Percentiles rank a stretch among this genome's conserved stretches.
Evolutionary conservation across 192 early-diverging fungal genomes (phyloP).

Genomic region (Geranomyces michiganensis): DNA sequence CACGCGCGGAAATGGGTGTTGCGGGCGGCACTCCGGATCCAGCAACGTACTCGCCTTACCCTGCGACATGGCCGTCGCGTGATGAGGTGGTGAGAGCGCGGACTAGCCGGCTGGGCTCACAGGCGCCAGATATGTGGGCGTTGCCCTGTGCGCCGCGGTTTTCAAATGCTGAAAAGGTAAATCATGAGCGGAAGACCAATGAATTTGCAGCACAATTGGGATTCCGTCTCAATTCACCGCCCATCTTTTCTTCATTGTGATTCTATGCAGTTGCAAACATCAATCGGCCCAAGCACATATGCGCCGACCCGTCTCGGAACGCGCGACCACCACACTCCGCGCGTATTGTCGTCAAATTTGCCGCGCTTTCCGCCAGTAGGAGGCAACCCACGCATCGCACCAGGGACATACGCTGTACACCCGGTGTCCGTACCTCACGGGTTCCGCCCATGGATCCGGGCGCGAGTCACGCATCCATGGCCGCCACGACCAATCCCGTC

Average conservation of each 20-base stretch:
- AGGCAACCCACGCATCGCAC: too few relatives aligned
- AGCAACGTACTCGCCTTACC: neutral
- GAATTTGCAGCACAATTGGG: too few relatives aligned
- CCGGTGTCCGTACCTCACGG: neutral
- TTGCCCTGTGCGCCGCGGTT: too few relatives aligned
- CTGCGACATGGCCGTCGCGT: neutral
- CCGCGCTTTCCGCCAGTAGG: neutral
- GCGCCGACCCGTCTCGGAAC: neutral
- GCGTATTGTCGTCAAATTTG: neutral
- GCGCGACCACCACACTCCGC: constrained; percentile 4
- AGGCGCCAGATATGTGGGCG: too few relatives aligned
- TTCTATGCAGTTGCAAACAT: too few relatives aligned
- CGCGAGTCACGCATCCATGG: neutral
- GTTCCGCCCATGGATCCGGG: neutral
- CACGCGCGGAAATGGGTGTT: too few relatives aligned
- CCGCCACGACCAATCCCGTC: neutral
- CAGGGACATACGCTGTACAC: too few relatives aligned
- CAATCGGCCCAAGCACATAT: neutral
- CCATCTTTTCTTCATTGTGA: too few relatives aligned
- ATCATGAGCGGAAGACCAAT: too few relatives aligned
- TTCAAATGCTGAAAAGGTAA: too few relatives aligned
- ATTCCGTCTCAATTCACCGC: too few relatives aligned
- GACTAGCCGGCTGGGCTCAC: too few relatives aligned
- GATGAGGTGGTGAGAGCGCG: neutral
- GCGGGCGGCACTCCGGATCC: neutral